Evolutionary conservation across 2,329 filamentous ascomycete species (phyloP).

Genomic region (Fusarium tanahbumbuense): DNA sequence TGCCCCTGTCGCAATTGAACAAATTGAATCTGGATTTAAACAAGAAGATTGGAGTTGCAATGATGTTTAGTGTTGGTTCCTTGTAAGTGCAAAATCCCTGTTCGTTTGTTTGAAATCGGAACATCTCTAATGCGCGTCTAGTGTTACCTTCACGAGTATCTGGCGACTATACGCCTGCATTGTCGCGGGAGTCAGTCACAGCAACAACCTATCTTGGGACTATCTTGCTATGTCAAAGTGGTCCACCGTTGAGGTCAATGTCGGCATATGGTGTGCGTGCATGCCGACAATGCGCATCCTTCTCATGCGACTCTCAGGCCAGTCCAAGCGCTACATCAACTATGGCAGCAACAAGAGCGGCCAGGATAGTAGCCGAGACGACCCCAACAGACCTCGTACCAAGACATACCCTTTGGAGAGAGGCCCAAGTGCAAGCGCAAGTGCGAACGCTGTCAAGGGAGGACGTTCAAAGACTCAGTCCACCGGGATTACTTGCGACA

Average conservation of each 20-base stretch:
- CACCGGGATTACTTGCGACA: background rate
- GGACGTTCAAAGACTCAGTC: background rate
- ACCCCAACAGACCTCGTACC: background rate
- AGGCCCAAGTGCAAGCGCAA: background rate
- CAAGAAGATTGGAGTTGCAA: slow-evolving; percentile 6
- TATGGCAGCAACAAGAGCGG: background rate
- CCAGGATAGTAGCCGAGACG: background rate
- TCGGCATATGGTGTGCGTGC: background rate
- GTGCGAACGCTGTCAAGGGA: background rate
- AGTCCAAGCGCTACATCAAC: background rate
- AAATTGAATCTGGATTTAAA: slow-evolving; percentile 8
- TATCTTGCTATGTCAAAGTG: slow-evolving; percentile 5
- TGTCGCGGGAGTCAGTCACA: background rate
- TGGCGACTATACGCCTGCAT: background rate
- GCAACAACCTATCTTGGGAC: background rate
- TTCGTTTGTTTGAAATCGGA: background rate
- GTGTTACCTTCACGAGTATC: slow-evolving; percentile 13
- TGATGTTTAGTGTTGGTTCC: slow-evolving; percentile 13
- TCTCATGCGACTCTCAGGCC: background rate
- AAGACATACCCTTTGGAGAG: background rate
- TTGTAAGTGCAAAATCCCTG: background rate
- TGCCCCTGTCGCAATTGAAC: background rate
- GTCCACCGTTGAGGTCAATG: slow-evolving; percentile 5
- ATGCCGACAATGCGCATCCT: slow-evolving; percentile 7
- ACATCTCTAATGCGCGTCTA: background rate